These are phyloP conservation scores for Medicago truncatula DNA, from an alignment of 306 rosid genomes.

Conservation along the genomic window DNA sequence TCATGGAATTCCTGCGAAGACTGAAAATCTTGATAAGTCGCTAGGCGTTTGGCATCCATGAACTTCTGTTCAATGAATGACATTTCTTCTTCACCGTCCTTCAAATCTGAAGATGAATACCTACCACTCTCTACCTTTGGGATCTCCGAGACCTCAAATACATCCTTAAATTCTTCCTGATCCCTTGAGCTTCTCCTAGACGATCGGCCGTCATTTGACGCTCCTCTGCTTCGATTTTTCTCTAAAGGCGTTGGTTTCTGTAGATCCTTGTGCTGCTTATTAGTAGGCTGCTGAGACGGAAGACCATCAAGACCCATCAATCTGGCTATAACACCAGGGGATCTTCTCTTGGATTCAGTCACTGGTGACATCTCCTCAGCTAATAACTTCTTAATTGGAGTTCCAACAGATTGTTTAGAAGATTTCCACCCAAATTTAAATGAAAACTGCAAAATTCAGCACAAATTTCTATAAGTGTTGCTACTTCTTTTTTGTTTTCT, in stretches of 20 bases:
- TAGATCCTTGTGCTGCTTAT: slow-evolving; percentile 55
- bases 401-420: slow-evolving; percentile 61
- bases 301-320: slow-evolving; percentile 98
- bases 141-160: slow-evolving; percentile 80
- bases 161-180: slow-evolving; percentile 87
- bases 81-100: slow-evolving; percentile 70
- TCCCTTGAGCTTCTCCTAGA: slow-evolving; percentile 72
- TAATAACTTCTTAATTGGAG: slow-evolving; percentile 77
- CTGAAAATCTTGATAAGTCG: slow-evolving; percentile 71
- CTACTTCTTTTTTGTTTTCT: slow-evolving; percentile 11
- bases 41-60: slow-evolving; percentile 89
- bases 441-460: slow-evolving; percentile 62
- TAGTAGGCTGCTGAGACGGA: slow-evolving; percentile 65
- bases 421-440: slow-evolving; percentile 65
- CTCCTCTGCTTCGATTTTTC: slow-evolving; percentile 51
- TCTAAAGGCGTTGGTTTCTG: slow-evolving; percentile 46
- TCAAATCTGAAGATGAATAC: slow-evolving; percentile 59
- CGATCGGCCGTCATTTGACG: slow-evolving; percentile 45
- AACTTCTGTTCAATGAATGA: slow-evolving; percentile 85
- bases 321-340: slow-evolving; percentile 83
- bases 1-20: slow-evolving; percentile 78
- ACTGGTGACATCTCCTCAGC: slow-evolving; percentile 78
- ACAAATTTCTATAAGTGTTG: slow-evolving; percentile 29
- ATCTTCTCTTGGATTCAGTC: slow-evolving; percentile 65
- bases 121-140: slow-evolving; percentile 60